phyloP scores from a whole-genome alignment of 1,284 basidiomycete species.

The Leccinum huronense region DNA sequence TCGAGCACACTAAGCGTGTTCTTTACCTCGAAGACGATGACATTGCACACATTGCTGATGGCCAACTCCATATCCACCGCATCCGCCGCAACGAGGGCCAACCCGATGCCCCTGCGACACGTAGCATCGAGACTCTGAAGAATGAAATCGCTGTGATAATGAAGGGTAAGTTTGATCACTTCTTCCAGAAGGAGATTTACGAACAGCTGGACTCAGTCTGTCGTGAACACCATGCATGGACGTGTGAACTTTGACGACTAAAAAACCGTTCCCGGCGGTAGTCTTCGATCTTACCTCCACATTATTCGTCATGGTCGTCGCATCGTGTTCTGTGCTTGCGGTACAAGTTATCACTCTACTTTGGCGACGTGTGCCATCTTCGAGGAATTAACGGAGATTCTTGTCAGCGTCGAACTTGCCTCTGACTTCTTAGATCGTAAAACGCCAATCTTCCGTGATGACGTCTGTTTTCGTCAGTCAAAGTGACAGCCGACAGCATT shows the following conservation, averaged over 20 bases:
- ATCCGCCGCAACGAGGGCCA: conserved; percentile 82
- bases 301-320: conserved; percentile 95
- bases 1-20: conserved; percentile 99
- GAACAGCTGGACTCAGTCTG: conserved; percentile 94
- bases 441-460: conserved; percentile 99
- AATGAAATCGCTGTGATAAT: conserved; percentile 99
- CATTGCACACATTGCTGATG: conserved; percentile 96
- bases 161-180: conserved; percentile 99
- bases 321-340: conserved; percentile 97
- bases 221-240: conserved; percentile 99
- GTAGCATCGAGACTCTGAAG: conserved; percentile 98
- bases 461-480: conserved; percentile 96
- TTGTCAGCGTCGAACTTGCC: conserved; percentile 95
- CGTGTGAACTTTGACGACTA: conserved; percentile 98
- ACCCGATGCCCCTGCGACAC: conserved; percentile 66
- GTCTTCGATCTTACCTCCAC: conserved; percentile 87
- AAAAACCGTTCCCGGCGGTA: conserved; percentile 89
- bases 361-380: conserved; percentile 98
- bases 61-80: conserved; percentile 98
- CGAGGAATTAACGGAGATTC: conserved; percentile 98
- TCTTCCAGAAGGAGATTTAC: conserved; percentile 99
- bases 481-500: conserved; percentile 98
- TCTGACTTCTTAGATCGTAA: conserved; percentile 99
- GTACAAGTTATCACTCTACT: conserved; percentile 97
- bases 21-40: conserved; percentile 99